Evolutionary conservation across 2,329 filamentous ascomycete species (phyloP), one percentile per base, ranked within the genome.

Genomic region (Calonectria hawksworthii): DNA sequence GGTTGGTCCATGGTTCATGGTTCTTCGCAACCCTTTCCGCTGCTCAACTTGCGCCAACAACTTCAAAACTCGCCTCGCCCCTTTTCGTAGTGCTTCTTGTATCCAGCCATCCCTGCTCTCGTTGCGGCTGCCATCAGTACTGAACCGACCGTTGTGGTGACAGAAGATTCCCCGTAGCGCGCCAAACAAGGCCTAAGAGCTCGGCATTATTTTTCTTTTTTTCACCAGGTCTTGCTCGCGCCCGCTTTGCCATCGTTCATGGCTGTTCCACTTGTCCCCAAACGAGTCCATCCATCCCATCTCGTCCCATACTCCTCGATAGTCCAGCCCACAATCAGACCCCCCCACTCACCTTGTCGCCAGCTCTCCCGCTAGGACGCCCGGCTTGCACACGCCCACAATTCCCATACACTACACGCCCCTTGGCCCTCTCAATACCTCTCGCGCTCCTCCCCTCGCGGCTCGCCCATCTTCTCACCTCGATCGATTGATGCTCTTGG

Each of bases 331-430:
- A 54, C 63, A 72, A 63, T 64, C 64, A 65, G 56, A 52, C 52
- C 50, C 64, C 64, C 70, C 66, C 56, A 50, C 66, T 34, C 56
- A 18, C 47, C 47, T 65, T 47, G 56, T 68, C 70, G 44, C 64
- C 41, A 36, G 71, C 65, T 64, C 71, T 69, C 71, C 71, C 71
- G 71, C 66, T 73, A 61, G 56, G 56, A 64, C 68, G 68, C 68
- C 68, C 56, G 56, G 67, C 56, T 70, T 63, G 54, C 68, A 70
- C 68, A 64, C 68, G 41, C 68, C 68, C 68, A 70, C 41, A 21
- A 66, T 38, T 26, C 68, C 44, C 44, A 28, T 61, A 69, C 71
- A 73, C 71, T 61, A 69, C 71, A 73, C 71, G 38, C 69, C 69
- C 70, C 71, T 66, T 61, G 56, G 38, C 30, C 71, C 66, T 41